Evolutionary conservation across 1,284 basidiomycete species (phyloP).

Genomic region (Ceratobasidium sp.): DNA sequence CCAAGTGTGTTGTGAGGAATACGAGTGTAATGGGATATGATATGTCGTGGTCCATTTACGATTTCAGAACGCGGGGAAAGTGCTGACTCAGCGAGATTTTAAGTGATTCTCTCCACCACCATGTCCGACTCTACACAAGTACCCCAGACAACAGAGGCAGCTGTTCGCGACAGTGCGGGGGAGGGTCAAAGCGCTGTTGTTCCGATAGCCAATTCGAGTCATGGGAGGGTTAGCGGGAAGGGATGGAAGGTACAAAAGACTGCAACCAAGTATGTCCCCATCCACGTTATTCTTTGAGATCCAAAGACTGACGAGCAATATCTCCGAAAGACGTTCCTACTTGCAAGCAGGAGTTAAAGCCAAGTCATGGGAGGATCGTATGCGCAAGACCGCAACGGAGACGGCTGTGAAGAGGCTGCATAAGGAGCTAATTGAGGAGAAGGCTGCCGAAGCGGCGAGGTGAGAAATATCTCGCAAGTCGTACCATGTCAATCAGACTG

Average conservation of each 20-base stretch:
- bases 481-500: conserved; percentile 12
- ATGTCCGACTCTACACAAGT: too few species aligned
- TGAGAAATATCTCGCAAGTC: conserved; percentile 53
- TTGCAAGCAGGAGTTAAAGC: conserved; percentile 75
- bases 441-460: conserved; percentile 74
- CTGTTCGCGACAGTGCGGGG: neutral
- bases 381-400: conserved; percentile 74
- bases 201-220: neutral
- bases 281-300: neutral
- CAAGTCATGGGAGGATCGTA: conserved; percentile 75
- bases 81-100: too few species aligned
- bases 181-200: neutral
- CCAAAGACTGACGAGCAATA: conserved; percentile 27
- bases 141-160: neutral
- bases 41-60: too few species aligned
- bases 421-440: conserved; percentile 79
- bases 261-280: conserved; percentile 69
- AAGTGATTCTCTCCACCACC: too few species aligned
- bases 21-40: too few species aligned
- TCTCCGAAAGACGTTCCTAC: conserved; percentile 70
- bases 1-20: too few species aligned
- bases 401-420: conserved; percentile 79
- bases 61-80: too few species aligned
- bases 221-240: conserved; percentile 60
- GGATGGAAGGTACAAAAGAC: conserved; percentile 74